Evolutionary conservation across 192 early-diverging fungal genomes (phyloP).

Genomic region (Coemansia aciculifera): DNA sequence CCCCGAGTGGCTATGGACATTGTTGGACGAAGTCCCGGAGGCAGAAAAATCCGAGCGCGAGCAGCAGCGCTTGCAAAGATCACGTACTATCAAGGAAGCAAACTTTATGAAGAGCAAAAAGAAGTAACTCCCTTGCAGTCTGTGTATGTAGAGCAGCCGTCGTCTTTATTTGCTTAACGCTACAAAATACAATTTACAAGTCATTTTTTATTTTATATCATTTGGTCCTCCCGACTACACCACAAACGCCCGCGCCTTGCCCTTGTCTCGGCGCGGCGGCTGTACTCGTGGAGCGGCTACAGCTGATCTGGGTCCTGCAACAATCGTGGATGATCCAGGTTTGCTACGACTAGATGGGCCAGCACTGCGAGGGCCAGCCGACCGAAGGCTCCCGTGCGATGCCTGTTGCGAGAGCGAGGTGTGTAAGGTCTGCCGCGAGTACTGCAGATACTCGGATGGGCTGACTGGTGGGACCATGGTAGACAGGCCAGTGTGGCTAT

Average conservation of each 20-base stretch:
- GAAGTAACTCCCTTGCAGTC: slow-evolving; percentile 44
- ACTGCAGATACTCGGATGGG: slow-evolving; percentile 49
- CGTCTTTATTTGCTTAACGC: neutral
- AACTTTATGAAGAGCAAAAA: slow-evolving; percentile 81
- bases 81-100: slow-evolving; percentile 63
- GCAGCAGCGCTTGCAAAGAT: slow-evolving; percentile 61
- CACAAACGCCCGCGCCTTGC: slow-evolving; percentile 40
- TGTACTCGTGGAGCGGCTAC: neutral
- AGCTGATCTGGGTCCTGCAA: neutral
- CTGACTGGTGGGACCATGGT: slow-evolving; percentile 40
- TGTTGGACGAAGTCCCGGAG: slow-evolving; percentile 59
- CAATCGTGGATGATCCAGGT: neutral
- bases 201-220: neutral
- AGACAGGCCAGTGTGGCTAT: slow-evolving; percentile 35
- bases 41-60: slow-evolving; percentile 51
- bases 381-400: slow-evolving; percentile 10
- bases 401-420: slow-evolving; percentile 33
- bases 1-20: slow-evolving; percentile 91
- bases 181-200: neutral
- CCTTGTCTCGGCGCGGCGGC: slow-evolving; percentile 31
- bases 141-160: neutral
- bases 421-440: slow-evolving; percentile 46
- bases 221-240: slow-evolving; percentile 2
- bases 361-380: slow-evolving; percentile 7
- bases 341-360: slow-evolving; percentile 3